Percentiles rank a stretch among this genome's conserved stretches.
phyloP scores from a whole-genome alignment of 148 eudicot species.

The Rhododendron kiyosumense region DNA sequence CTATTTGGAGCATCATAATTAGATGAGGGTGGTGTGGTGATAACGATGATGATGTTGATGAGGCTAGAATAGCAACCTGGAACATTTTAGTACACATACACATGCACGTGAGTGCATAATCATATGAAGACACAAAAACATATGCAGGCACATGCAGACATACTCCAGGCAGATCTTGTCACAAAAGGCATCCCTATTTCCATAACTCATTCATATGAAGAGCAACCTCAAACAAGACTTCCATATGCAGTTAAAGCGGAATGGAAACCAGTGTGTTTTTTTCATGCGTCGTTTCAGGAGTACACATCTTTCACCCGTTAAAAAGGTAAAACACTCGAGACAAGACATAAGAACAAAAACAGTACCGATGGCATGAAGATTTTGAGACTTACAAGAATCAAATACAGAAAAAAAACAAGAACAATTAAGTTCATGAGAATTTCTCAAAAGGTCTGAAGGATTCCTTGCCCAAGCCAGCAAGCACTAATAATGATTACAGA shows the following conservation, averaged over 20 bases:
- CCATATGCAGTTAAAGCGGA: neutral
- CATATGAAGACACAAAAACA: neutral
- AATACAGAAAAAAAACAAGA: neutral
- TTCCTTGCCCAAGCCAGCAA: neutral
- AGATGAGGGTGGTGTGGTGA: neutral
- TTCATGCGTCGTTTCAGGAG: neutral
- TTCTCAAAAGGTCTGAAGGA: neutral
- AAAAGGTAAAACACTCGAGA: neutral
- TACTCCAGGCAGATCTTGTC: neutral
- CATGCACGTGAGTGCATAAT: neutral
- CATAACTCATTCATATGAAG: neutral
- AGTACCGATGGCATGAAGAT: neutral
- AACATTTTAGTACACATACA: neutral
- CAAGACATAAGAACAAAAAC: neutral
- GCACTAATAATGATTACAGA: neutral
- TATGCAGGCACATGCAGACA: neutral
- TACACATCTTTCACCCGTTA: neutral
- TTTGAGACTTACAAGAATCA: neutral
- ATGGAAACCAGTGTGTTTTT: neutral
- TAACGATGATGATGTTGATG: neutral
- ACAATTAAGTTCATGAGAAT: neutral
- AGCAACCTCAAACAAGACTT: neutral
- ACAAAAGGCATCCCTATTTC: neutral
- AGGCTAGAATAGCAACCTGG: neutral
- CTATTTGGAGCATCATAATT: neutral